Evolutionary conservation across 1,139 yeast genomes (phyloP).

Genomic region (Zygosaccharomyces sapae): DNA sequence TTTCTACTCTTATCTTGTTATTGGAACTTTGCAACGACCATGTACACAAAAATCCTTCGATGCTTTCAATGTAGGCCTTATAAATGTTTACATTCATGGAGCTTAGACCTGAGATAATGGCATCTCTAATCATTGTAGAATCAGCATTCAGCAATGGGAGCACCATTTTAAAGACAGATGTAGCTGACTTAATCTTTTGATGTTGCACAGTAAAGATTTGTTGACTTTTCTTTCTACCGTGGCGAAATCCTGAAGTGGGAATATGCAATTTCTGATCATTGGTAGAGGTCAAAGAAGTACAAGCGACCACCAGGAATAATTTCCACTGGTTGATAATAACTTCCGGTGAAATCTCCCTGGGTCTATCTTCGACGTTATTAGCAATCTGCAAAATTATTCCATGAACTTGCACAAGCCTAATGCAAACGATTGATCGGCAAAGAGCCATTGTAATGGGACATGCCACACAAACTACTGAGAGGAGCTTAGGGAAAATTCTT

Average conservation of each 20-base stretch:
- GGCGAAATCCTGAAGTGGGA: slow-evolving; percentile 40
- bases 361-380: slow-evolving; percentile 38
- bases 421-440: slow-evolving; percentile 86
- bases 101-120: slow-evolving; percentile 80
- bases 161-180: slow-evolving; percentile 83
- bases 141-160: slow-evolving; percentile 72
- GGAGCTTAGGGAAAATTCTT: slow-evolving; percentile 71
- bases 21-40: slow-evolving; percentile 48
- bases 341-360: slow-evolving; percentile 57
- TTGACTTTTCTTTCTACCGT: slow-evolving; percentile 56
- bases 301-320: slow-evolving; percentile 81
- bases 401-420: slow-evolving; percentile 82
- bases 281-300: slow-evolving; percentile 85
- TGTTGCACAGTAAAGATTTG: slow-evolving; percentile 80
- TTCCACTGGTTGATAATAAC: slow-evolving; percentile 83
- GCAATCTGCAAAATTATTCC: slow-evolving; percentile 67
- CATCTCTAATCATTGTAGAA: slow-evolving; percentile 71
- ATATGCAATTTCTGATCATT: slow-evolving; percentile 73
- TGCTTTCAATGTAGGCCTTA: slow-evolving; percentile 72
- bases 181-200: slow-evolving; percentile 89
- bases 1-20: slow-evolving; percentile 62
- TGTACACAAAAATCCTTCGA: slow-evolving; percentile 57
- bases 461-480: slow-evolving; percentile 66
- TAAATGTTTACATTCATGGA: slow-evolving; percentile 88
- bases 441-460: slow-evolving; percentile 94